Conservation (phyloP, 495 filamentous ascomycete genomes). For the Neurospora terricola region DNA sequence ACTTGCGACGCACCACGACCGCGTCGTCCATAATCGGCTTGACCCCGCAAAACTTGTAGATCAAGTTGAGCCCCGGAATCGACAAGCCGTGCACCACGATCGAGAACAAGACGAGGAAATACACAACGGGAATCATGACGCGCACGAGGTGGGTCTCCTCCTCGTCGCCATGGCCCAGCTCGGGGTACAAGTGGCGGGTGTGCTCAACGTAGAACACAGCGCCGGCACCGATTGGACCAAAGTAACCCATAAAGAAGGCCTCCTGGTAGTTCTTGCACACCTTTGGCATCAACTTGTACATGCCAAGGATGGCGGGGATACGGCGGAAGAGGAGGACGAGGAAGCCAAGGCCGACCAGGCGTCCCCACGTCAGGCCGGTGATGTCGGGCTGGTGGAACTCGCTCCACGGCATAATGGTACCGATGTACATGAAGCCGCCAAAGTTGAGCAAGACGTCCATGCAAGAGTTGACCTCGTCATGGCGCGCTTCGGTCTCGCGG, state of each 20-base stretch:
- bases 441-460: conserved; percentile 69
- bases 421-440: conserved; percentile 79
- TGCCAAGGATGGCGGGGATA: conserved; percentile 27
- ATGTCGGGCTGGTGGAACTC: conserved; percentile 30
- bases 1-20: conserved; percentile 38
- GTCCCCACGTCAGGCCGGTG: conserved; percentile 43
- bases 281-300: conserved; percentile 58
- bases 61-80: conserved; percentile 38
- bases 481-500: conserved; percentile 58
- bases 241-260: conserved; percentile 77
- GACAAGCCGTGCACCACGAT: conserved; percentile 50
- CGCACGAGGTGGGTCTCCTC: conserved; percentile 43
- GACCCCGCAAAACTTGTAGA: conserved; percentile 38
- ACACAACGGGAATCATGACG: conserved; percentile 44
- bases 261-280: conserved; percentile 51
- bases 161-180: conserved; percentile 37
- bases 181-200: conserved; percentile 43
- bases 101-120: conserved; percentile 49
- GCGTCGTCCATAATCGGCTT: conserved; percentile 42
- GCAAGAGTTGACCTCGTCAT: conserved; percentile 72
- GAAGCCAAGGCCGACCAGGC: conserved; percentile 62
- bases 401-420: conserved; percentile 68
- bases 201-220: conserved; percentile 76
- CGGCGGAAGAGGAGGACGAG: conserved; percentile 59
- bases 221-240: conserved; percentile 81